These are phyloP conservation scores for Xylariaceae sp. DNA, from an alignment of 2,329 filamentous ascomycete species.

Conservation along the genomic window DNA sequence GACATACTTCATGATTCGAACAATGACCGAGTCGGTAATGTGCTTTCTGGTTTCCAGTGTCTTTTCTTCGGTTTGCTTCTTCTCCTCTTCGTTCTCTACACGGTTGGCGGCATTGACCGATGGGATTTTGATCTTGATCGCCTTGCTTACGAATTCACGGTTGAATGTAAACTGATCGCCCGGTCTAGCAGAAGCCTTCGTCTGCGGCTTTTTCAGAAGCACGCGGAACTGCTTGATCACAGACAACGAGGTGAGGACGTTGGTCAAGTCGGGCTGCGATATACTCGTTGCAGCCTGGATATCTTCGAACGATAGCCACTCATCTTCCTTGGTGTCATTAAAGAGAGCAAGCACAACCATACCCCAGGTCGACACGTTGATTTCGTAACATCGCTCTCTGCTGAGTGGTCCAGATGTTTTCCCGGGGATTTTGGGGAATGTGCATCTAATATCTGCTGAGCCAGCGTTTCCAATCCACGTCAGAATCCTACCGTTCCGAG, in stretches of 20 bases:
- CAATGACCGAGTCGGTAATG: slow-evolving; percentile 70
- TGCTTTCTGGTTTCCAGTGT: slow-evolving; percentile 67
- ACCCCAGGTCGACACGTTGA: slow-evolving; percentile 87
- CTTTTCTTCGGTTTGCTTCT: slow-evolving; percentile 68
- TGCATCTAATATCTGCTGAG: slow-evolving; percentile 78
- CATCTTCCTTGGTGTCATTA: slow-evolving; percentile 61
- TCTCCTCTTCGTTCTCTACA: slow-evolving; percentile 68
- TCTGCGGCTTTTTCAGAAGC: slow-evolving; percentile 72
- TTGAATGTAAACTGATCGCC: slow-evolving; percentile 82
- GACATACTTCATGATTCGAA: slow-evolving; percentile 78
- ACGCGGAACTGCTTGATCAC: slow-evolving; percentile 74
- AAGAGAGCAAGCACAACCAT: slow-evolving; percentile 89
- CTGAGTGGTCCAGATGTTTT: slow-evolving; percentile 59
- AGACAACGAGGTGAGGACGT: slow-evolving; percentile 75
- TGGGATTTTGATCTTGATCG: slow-evolving; percentile 83
- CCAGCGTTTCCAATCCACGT: slow-evolving; percentile 72
- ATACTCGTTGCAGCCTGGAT: slow-evolving; percentile 82
- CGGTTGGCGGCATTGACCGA: slow-evolving; percentile 77
- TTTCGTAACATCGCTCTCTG: slow-evolving; percentile 71
- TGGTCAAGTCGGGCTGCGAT: slow-evolving; percentile 63
- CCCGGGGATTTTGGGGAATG: slow-evolving; percentile 66
- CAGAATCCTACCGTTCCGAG: slow-evolving; percentile 81
- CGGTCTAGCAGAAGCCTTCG: slow-evolving; percentile 64
- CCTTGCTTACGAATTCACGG: slow-evolving; percentile 71
- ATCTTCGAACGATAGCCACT: slow-evolving; percentile 60